Base-by-base conservation (phyloP, 306 rosid species). In the Echinosophora koreensis region DNA sequence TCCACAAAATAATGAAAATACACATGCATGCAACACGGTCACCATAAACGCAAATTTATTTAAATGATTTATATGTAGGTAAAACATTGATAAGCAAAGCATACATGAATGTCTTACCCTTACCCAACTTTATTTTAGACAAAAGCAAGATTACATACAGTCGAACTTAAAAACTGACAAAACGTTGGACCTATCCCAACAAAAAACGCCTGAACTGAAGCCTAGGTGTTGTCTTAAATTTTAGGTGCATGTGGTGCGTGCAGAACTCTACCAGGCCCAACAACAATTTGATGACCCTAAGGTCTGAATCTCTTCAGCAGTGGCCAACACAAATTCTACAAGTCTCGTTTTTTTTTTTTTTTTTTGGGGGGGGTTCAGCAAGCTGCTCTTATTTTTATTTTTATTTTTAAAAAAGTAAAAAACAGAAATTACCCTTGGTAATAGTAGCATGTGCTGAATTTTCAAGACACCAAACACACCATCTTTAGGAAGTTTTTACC, bases 401-500 rank as follows among this genome's bases (percentile, higher is more conserved):
- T 22, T 22, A 0, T 22, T 22, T 0, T 0, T 0, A 22, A 22
- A 0, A 22, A 22, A 22, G 22, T 22, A 22, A 22, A 22, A 22
- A 22, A 1, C 22, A 22, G 22, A 22, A 22, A 22, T 22, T 22
- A 22, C 22, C 22, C 22, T 22, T 22, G 17, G 35, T 3, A 57
- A 42, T 16, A 12, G 58, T 39, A 39, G 72, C 30, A 27, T 57
- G 51, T 27, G 42, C 64, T 51, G 35, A 52, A 78, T 67, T 70
- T 60, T 60, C 12, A 34, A 61, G 65, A 62, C 4, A 18, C 42
- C 16, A 44, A 15, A 51, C 15, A 27, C 47, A 11, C 37, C 55
- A 58, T 17, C 18, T 18, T 34, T 34, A 50, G 49, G 41, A 56
- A 39, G 38, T 66, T 74, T 52, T 84, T 88, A 89, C 97, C 93